Conservation (phyloP, 768 basidiomycete species). For the Suillus luteus region DNA sequence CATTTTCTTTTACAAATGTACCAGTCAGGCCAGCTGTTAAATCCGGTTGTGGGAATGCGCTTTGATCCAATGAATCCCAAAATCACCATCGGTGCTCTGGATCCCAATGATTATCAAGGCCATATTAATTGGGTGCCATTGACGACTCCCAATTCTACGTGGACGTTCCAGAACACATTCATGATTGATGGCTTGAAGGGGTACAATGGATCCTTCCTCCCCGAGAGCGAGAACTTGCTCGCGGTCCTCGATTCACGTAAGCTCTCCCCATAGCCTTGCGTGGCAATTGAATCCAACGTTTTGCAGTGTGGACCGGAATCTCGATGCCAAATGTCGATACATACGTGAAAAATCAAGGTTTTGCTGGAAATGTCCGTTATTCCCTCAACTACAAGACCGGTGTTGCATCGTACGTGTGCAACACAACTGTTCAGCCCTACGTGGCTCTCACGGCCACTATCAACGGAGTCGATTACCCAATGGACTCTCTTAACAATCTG, state of each 20-base stretch:
- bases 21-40: constrained; percentile 20
- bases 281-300: neutral
- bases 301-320: neutral
- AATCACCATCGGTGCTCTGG: constrained; percentile 29
- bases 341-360: neutral
- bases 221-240: constrained; percentile 18
- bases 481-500: constrained; percentile 24
- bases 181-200: constrained; percentile 33
- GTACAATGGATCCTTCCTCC: constrained; percentile 30
- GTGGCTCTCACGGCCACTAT: constrained; percentile 29
- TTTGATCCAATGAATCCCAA: constrained; percentile 28
- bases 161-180: constrained; percentile 25
- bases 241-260: constrained; percentile 30
- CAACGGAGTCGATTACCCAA: constrained; percentile 31
- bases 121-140: constrained; percentile 28
- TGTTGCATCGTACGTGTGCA: constrained; percentile 23
- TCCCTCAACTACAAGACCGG: constrained; percentile 2
- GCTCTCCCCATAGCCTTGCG: constrained; percentile 2
- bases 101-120: constrained; percentile 26
- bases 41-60: constrained; percentile 28
- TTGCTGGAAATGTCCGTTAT: neutral
- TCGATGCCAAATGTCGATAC: constrained; percentile 10
- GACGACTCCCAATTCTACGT: constrained; percentile 21
- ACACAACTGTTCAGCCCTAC: constrained; percentile 20
- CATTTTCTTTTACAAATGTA: constrained; percentile 24